phyloP scores from a whole-genome alignment of 1,139 yeast genomes.

The Pichia sp. region DNA sequence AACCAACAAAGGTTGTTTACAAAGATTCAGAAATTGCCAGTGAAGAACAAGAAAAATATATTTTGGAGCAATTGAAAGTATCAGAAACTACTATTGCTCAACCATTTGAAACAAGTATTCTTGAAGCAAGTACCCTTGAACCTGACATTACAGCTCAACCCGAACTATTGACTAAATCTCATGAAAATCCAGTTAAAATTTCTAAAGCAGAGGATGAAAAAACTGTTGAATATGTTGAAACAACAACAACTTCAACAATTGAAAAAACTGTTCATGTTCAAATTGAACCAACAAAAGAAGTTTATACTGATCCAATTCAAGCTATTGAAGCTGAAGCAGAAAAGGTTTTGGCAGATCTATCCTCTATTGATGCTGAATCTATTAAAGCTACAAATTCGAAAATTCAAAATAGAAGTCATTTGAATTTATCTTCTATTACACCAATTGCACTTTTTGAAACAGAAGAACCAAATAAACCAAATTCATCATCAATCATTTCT shows the following conservation, averaged over 20 bases:
- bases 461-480: neutral
- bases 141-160: too few species aligned
- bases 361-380: neutral
- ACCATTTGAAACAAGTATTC: neutral
- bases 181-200: too few species aligned
- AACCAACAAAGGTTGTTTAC: conserved; percentile 1
- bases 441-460: conserved; percentile 3
- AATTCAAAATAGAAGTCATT: neutral
- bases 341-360: neutral
- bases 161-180: too few species aligned
- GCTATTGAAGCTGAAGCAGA: neutral
- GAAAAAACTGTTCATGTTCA: conserved; percentile 2
- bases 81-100: neutral
- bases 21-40: neutral
- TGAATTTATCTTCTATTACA: neutral
- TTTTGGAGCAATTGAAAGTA: neutral
- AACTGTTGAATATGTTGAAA: too few species aligned
- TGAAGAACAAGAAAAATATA: neutral
- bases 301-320: neutral
- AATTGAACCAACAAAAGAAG: conserved; percentile 3
- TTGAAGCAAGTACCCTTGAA: too few species aligned
- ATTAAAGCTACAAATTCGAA: too few species aligned
- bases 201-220: too few species aligned
- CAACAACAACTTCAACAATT: too few species aligned
- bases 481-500: neutral